Percentiles rank a stretch among this genome's conserved stretches.
Conservation (phyloP, 495 filamentous ascomycete species). For the Echria macrotheca region DNA sequence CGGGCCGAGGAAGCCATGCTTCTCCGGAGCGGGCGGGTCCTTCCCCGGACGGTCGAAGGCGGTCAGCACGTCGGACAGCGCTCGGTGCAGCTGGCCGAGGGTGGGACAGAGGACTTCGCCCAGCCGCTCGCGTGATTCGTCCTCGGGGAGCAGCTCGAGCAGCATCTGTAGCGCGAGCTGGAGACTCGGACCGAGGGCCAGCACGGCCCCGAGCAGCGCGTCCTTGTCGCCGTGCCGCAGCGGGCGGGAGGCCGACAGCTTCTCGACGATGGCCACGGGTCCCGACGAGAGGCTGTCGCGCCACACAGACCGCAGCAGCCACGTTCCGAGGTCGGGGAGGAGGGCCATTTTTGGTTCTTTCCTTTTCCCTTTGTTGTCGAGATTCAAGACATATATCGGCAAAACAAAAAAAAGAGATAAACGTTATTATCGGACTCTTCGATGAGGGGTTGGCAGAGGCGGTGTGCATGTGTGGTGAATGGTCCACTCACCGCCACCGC, state of each 20-base stretch:
- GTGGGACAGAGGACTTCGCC: conserved; percentile 27
- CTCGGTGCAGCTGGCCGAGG: conserved; percentile 20
- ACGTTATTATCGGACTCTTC: no score
- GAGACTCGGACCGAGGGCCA: conserved; percentile 24
- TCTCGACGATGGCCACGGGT: conserved; percentile 21
- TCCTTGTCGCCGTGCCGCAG: conserved; percentile 25
- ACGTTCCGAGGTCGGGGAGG: conserved; percentile 15
- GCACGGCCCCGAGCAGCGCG: conserved; percentile 23
- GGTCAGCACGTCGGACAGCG: conserved; percentile 15
- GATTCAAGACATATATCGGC: no score
- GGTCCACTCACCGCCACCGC: no score
- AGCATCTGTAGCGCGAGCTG: conserved; percentile 25
- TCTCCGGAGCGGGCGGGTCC: not conserved
- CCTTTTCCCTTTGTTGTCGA: not conserved
- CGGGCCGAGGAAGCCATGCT: not conserved
- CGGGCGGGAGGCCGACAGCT: conserved; percentile 19
- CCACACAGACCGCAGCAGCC: conserved; percentile 24
- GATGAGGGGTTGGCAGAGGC: no score
- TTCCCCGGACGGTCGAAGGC: conserved; percentile 1
- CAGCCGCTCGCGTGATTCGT: conserved; percentile 24
- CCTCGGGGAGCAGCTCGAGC: conserved; percentile 22
- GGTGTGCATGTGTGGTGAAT: no score
- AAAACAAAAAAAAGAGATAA: no score
- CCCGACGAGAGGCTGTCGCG: conserved; percentile 17
- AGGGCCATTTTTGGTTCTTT: not conserved